These are phyloP conservation scores for Ascomycota sp. DNA, from an alignment of 2,329 filamentous ascomycete genomes.

Conservation along the genomic window DNA sequence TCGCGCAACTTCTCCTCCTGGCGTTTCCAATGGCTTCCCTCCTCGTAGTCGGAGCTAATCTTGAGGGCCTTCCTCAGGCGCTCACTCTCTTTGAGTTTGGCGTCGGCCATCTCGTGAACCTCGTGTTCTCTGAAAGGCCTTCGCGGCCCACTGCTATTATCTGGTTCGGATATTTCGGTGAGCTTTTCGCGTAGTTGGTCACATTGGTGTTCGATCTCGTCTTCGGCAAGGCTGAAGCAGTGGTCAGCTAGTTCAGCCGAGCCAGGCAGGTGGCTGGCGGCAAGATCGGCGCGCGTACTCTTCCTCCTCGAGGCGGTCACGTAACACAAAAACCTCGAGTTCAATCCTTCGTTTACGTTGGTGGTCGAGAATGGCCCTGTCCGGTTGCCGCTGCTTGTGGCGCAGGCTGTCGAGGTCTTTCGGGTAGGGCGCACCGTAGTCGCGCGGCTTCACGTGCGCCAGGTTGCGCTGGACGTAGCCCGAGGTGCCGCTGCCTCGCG, in stretches of 20 bases:
- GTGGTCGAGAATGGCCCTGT: constrained; percentile 84
- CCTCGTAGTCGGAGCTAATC: constrained; percentile 69
- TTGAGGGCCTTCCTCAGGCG: constrained; percentile 68
- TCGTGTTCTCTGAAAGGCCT: constrained; percentile 68
- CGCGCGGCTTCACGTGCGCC: constrained; percentile 69
- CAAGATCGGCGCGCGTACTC: too few species aligned
- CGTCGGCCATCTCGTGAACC: constrained; percentile 87
- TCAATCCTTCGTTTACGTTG: constrained; percentile 82
- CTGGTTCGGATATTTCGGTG: constrained; percentile 16
- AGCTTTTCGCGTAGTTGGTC: constrained; percentile 21
- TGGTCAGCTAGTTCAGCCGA: constrained; percentile 2
- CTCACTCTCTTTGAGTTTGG: constrained; percentile 92
- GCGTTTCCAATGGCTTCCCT: constrained; percentile 68
- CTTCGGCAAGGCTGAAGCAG: constrained; percentile 48
- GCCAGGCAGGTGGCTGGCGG: neutral
- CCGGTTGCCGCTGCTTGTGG: constrained; percentile 65
- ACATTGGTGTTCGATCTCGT: constrained; percentile 59
- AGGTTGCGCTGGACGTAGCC: constrained; percentile 95
- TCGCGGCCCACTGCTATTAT: constrained; percentile 14
- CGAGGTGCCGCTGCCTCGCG: constrained; percentile 84
- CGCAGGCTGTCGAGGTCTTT: constrained; percentile 47
- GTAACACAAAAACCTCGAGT: constrained; percentile 77
- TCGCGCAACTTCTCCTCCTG: constrained; percentile 50
- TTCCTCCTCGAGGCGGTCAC: constrained; percentile 83
- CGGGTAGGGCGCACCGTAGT: constrained; percentile 58